phyloP scores from a whole-genome alignment of 306 rosid genomes.

The Corylus avellana region DNA sequence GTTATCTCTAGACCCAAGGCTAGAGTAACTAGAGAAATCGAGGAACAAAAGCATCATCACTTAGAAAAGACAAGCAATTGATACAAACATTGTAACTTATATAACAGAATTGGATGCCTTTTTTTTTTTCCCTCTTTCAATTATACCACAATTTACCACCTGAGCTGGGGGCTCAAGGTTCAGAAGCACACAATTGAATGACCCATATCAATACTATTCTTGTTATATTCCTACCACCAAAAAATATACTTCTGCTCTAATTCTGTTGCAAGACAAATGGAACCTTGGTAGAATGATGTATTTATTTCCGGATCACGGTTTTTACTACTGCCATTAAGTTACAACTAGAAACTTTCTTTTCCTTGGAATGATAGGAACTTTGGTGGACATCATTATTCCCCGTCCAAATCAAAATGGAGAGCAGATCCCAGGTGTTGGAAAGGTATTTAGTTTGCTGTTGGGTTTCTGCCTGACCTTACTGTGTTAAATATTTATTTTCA shows the following conservation, averaged over 20 bases:
- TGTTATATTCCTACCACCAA: not conserved
- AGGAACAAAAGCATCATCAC: not conserved
- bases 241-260: not conserved
- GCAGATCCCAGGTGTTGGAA: constrained; percentile 59
- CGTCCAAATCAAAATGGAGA: constrained; percentile 54
- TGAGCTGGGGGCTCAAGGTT: not conserved
- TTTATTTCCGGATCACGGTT: not conserved
- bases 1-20: not conserved
- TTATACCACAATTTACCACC: not conserved
- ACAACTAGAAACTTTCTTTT: constrained; percentile 12
- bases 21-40: not conserved
- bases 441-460: constrained; percentile 47
- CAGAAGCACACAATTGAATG: not conserved
- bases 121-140: too few species aligned
- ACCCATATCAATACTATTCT: not conserved
- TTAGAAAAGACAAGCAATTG: not conserved
- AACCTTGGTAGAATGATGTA: constrained; percentile 1
- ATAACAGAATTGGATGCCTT: not conserved
- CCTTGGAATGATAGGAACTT: constrained; percentile 49
- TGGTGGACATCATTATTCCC: constrained; percentile 70
- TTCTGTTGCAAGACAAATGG: constrained; percentile 2
- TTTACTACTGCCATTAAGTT: not conserved
- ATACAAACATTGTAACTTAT: not conserved
- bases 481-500: not conserved
- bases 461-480: not conserved